Conservation (phyloP, 306 rosid species). For the Prunus armeniaca region DNA sequence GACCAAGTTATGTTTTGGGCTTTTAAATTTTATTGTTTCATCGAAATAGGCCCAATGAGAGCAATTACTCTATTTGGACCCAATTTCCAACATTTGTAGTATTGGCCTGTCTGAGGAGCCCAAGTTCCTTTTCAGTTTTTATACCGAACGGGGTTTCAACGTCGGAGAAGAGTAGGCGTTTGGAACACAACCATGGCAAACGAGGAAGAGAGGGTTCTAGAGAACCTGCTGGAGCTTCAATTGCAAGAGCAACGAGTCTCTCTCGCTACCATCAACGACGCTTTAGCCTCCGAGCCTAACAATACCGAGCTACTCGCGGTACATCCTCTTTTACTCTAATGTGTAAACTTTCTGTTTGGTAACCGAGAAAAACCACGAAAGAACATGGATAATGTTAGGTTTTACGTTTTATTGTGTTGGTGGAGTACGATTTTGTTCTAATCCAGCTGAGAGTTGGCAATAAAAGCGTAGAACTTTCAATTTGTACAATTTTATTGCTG, state of each 20-base stretch:
- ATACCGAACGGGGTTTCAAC: neutral
- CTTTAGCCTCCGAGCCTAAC: slow-evolving; percentile 63
- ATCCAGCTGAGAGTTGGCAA: neutral
- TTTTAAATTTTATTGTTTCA: too few relatives aligned
- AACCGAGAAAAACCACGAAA: neutral
- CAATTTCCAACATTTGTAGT: neutral
- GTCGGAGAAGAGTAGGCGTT: neutral
- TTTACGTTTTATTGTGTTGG: neutral
- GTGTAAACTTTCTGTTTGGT: neutral
- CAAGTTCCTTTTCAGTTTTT: neutral
- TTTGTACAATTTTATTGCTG: neutral
- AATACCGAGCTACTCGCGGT: slow-evolving; percentile 75
- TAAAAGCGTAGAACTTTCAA: neutral
- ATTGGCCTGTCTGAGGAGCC: neutral
- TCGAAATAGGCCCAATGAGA: neutral
- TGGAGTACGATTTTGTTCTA: neutral
- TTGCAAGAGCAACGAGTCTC: slow-evolving; percentile 83
- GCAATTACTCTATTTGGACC: neutral
- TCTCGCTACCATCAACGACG: slow-evolving; percentile 59
- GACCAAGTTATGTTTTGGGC: too few relatives aligned
- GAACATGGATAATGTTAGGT: neutral
- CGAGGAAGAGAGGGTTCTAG: slow-evolving; percentile 92
- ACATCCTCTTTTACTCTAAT: neutral
- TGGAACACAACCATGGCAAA: slow-evolving; percentile 42
- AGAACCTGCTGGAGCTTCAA: slow-evolving; percentile 76